Evolutionary conservation across 208 protist species (phyloP).

Genomic region (Strigomonas galati): DNA sequence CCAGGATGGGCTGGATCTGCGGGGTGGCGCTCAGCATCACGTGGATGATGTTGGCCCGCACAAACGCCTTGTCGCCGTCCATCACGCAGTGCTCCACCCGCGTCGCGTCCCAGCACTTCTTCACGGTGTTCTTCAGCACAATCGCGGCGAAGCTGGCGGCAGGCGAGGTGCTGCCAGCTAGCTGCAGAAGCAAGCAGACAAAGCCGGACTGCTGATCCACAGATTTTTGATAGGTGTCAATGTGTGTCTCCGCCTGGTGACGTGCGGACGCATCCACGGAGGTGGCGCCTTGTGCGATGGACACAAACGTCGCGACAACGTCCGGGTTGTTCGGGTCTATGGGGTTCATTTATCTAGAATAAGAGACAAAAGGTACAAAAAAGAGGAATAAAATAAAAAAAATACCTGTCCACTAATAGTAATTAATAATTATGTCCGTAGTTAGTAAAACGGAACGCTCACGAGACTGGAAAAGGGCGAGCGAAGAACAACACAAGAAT

Average conservation of each 20-base stretch:
- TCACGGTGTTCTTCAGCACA: constrained; percentile 86
- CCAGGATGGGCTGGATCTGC: constrained; percentile 82
- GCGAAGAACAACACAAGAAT: background rate
- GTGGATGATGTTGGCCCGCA: constrained; percentile 52
- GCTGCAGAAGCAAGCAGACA: constrained; percentile 52
- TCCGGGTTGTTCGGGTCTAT: constrained; percentile 49
- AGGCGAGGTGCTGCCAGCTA: constrained; percentile 26
- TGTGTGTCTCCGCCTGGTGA: constrained; percentile 46
- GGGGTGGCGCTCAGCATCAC: constrained; percentile 53
- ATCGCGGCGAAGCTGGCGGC: constrained; percentile 65
- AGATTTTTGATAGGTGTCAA: constrained; percentile 54
- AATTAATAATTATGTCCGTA: background rate
- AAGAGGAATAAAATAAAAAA: background rate
- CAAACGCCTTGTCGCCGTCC: constrained; percentile 57
- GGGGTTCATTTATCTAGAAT: constrained; percentile 27
- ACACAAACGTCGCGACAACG: constrained; percentile 25
- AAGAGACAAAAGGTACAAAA: constrained; percentile 4
- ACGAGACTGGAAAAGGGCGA: background rate
- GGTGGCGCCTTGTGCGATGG: constrained; percentile 33
- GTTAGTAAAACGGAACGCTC: background rate
- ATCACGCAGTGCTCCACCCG: constrained; percentile 79
- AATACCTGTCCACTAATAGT: background rate
- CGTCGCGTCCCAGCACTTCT: constrained; percentile 68
- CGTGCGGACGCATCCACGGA: constrained; percentile 51
- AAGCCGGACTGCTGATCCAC: constrained; percentile 74